phyloP scores from a whole-genome alignment of 2,329 filamentous ascomycete species.

The Ambrosiella beaveri region DNA sequence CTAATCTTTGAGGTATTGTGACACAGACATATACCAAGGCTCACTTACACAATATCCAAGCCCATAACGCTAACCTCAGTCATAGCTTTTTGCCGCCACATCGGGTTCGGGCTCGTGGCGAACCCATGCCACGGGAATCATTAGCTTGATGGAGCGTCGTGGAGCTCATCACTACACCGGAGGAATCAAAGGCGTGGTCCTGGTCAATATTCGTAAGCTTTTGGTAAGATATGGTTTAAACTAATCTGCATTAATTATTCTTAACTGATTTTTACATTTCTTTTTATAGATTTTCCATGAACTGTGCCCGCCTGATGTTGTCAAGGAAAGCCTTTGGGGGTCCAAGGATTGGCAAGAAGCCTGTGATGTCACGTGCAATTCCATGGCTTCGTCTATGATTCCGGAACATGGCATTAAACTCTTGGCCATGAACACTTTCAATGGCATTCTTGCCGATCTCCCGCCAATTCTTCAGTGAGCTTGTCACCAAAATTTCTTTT shows the following conservation, averaged over 20 bases:
- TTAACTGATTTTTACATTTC: not conserved
- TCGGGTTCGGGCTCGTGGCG: conserved; percentile 22
- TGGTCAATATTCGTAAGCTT: conserved; percentile 23
- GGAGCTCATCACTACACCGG: conserved; percentile 21
- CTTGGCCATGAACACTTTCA: conserved; percentile 20
- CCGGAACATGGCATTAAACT: not conserved
- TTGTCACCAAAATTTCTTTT: not conserved
- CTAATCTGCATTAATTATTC: not conserved
- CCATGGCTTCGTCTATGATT: not conserved
- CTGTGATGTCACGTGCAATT: conserved; percentile 1
- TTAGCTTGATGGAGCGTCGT: conserved; percentile 23
- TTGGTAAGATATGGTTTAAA: conserved; percentile 18
- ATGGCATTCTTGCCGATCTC: conserved; percentile 21
- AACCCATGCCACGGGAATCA: conserved; percentile 24
- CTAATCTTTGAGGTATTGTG: conserved; percentile 23
- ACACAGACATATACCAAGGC: not conserved
- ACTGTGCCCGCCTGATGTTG: conserved; percentile 9
- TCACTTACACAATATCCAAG: not conserved
- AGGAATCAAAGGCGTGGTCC: conserved; percentile 22
- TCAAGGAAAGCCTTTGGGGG: conserved; percentile 22
- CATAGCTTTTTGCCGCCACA: conserved; percentile 27
- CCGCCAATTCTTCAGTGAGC: conserved; percentile 4
- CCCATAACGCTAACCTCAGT: not conserved
- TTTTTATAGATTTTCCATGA: conserved; percentile 5
- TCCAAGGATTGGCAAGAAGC: conserved; percentile 22